These are phyloP conservation scores for Aspergillus fijiensis DNA, from an alignment of 2,329 filamentous ascomycete genomes.

Conservation along the genomic window DNA sequence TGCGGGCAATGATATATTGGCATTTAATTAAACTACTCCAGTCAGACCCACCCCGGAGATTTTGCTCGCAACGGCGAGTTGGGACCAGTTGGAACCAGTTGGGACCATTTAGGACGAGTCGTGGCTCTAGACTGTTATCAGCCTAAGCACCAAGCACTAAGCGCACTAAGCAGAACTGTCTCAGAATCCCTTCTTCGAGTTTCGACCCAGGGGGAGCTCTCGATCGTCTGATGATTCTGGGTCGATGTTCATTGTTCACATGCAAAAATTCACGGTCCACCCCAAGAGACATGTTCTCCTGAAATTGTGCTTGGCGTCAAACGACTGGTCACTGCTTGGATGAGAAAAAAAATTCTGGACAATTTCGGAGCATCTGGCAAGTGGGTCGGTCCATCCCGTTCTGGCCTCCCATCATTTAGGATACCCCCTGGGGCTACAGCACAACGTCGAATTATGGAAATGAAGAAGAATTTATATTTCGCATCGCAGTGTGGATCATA, in stretches of 20 bases:
- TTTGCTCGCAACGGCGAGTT: neutral
- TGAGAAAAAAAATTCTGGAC: neutral
- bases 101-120: neutral
- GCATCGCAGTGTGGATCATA: neutral
- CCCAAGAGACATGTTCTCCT: neutral
- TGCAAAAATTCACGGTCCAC: neutral
- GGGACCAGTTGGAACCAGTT: too few relatives aligned
- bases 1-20: neutral
- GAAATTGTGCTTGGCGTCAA: neutral
- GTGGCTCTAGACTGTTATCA: neutral
- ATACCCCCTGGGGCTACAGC: neutral
- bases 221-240: neutral
- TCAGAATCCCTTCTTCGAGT: neutral
- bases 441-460: neutral
- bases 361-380: neutral
- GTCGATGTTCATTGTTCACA: too few relatives aligned
- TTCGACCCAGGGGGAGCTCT: neutral
- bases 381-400: neutral
- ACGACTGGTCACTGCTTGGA: neutral
- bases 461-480: neutral
- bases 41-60: conserved; percentile 2
- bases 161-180: neutral
- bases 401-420: neutral
- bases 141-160: neutral
- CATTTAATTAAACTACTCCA: conserved; percentile 6